Evolutionary conservation across 2,329 filamentous ascomycete genomes (phyloP), one percentile per base, ranked within the genome.

Genomic region (Metarhizium rileyi): DNA sequence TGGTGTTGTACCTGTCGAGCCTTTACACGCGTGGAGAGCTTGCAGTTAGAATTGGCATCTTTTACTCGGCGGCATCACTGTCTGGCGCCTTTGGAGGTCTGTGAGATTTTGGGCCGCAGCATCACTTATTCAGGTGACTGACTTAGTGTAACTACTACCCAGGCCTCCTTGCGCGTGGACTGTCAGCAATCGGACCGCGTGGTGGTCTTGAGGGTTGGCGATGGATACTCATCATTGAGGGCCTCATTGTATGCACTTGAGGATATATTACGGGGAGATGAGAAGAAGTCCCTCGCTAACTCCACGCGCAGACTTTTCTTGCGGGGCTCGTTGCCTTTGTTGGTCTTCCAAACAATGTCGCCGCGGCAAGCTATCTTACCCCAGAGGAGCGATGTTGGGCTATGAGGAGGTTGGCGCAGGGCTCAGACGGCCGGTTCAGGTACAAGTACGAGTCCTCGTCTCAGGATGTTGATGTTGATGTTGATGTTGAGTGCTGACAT

Each of bases 11-110:
- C 56, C 72, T 90, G 20, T 88, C 85, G 0, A 76, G 88, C 55
- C 89, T 87, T 70, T 90, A 90, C 67, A 85, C 80, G 44, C 85
- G 84, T 59, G 74, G 75, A 22, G 85, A 90, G 64, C 74, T 89
- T 2, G 85, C 84, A 4, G 66, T 88, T 42, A 79, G 86, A 3
- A 81, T 88, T 3, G 83, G 83, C 1, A 87, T 87, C 56, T 73
- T 90, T 0, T 88, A 89, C 60, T 81, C 84, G 44, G 79, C 75
- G 40, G 78, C 85, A 1, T 85, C 86, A 1, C 70, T 87, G 4
- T 83, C 86, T 0, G 86, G 86, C 2, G 86, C 83, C 1, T 77
- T 81, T 22, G 86, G 86, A 5, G 86, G 87, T 0, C 67, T 16
- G 38, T 42, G 22, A n/a, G n/a, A n/a, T n/a, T n/a, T n/a, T n/a